Percentiles rank a stretch among this genome's conserved stretches.
These are phyloP conservation scores for Aspergillus pseudoglaucus DNA, from an alignment of 2,329 filamentous ascomycete genomes.

Conservation along the genomic window DNA sequence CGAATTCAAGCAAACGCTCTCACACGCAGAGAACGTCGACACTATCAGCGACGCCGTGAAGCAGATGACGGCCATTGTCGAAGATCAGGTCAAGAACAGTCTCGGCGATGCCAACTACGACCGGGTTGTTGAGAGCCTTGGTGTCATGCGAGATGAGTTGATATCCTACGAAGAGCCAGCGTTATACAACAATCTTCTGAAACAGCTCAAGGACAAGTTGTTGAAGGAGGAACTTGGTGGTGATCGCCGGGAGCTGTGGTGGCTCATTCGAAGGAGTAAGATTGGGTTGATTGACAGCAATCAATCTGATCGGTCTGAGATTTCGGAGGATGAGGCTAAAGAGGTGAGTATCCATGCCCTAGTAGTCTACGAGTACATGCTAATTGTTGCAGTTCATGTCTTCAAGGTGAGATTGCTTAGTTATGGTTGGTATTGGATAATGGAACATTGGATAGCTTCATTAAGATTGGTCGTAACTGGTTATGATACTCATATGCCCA, in stretches of 20 bases:
- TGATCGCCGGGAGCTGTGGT: conserved; percentile 78
- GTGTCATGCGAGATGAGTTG: conserved; percentile 71
- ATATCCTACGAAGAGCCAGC: conserved; percentile 67
- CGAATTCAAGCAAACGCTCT: conserved; percentile 78
- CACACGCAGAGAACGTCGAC: conserved; percentile 52
- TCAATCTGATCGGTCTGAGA: conserved; percentile 57
- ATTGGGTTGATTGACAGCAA: conserved; percentile 67
- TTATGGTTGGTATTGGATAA: not conserved
- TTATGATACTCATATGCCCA: not conserved
- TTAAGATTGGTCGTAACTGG: not conserved
- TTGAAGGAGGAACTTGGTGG: conserved; percentile 65
- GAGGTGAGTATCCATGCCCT: conserved; percentile 32
- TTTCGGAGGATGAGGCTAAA: conserved; percentile 65
- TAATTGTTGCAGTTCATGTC: conserved; percentile 8
- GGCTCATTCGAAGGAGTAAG: conserved; percentile 57
- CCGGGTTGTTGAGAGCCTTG: conserved; percentile 66
- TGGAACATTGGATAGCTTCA: not conserved
- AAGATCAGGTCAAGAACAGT: conserved; percentile 62
- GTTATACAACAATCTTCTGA: conserved; percentile 69
- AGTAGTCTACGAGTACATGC: not conserved
- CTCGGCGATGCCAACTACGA: conserved; percentile 70
- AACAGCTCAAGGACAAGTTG: conserved; percentile 64
- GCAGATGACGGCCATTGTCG: conserved; percentile 68
- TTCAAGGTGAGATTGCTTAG: conserved; percentile 7
- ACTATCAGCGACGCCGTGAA: conserved; percentile 61